Evolutionary conservation across 2,329 filamentous ascomycete genomes (phyloP).

Genomic region (Xylariaceae sp.): DNA sequence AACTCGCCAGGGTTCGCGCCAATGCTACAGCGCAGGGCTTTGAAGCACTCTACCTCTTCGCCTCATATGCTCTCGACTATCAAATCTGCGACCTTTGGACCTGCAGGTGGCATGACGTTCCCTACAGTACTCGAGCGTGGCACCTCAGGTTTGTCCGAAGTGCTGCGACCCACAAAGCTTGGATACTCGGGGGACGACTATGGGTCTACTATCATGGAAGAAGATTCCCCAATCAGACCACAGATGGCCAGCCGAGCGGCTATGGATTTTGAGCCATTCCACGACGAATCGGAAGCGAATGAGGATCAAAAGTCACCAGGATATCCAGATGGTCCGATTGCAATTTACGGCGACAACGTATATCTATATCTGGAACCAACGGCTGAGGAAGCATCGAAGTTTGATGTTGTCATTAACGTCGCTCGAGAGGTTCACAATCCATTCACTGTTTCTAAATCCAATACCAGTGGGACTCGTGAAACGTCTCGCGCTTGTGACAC

Average conservation of each 20-base stretch:
- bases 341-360: constrained; percentile 74
- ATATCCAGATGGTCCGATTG: constrained; percentile 77
- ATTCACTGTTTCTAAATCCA: constrained; percentile 41
- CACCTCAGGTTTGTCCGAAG: constrained; percentile 56
- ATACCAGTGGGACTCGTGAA: constrained; percentile 22
- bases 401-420: constrained; percentile 82
- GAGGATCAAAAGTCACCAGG: constrained; percentile 78
- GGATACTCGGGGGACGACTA: constrained; percentile 27
- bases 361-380: constrained; percentile 79
- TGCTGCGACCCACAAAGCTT: constrained; percentile 50
- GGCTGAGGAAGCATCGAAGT: constrained; percentile 69
- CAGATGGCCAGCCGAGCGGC: constrained; percentile 59
- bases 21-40: constrained; percentile 57
- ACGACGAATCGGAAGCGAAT: constrained; percentile 65
- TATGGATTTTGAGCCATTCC: constrained; percentile 58
- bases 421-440: constrained; percentile 78
- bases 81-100: constrained; percentile 57
- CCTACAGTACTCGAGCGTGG: constrained; percentile 58
- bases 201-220: constrained; percentile 47
- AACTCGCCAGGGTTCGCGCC: constrained; percentile 53
- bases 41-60: constrained; percentile 66
- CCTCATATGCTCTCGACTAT: constrained; percentile 61
- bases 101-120: constrained; percentile 60
- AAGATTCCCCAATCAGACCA: constrained; percentile 55
- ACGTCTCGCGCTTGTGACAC: constrained; percentile 28